Percentiles rank a stretch among this genome's conserved stretches.
Conservation (phyloP, 495 filamentous ascomycete genomes). For the Aspergillus nidulans region DNA sequence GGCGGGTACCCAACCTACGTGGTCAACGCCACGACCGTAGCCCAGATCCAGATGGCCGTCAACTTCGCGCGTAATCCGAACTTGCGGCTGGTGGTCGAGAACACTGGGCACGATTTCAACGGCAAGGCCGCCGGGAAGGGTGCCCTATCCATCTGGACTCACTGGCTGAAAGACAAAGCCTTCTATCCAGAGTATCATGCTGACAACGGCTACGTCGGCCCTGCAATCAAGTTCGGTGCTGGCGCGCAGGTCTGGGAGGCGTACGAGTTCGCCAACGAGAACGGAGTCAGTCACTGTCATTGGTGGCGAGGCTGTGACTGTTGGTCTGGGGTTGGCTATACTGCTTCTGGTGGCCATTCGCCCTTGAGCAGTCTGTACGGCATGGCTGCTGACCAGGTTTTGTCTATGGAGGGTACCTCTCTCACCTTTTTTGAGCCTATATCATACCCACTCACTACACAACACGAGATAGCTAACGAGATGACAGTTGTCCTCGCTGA, state of each 20-base stretch:
- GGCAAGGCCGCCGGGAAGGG: conserved; percentile 56
- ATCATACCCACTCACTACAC: background rate
- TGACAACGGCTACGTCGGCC: conserved; percentile 36
- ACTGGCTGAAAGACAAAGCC: conserved; percentile 47
- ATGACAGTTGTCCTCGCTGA: conserved; percentile 48
- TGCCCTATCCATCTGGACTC: conserved; percentile 58
- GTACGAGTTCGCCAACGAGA: conserved; percentile 42
- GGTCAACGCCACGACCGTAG: conserved; percentile 51
- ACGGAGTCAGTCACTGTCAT: conserved; percentile 39
- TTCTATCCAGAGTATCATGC: conserved; percentile 33
- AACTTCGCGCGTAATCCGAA: conserved; percentile 59
- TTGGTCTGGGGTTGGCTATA: conserved; percentile 41
- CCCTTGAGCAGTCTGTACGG: conserved; percentile 23
- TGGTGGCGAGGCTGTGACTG: conserved; percentile 45
- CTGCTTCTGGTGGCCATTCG: conserved; percentile 39
- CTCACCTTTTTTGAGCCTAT: background rate
- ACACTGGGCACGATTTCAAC: conserved; percentile 65
- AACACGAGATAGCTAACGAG: background rate
- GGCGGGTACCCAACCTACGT: conserved; percentile 57
- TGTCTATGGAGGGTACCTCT: conserved; percentile 32
- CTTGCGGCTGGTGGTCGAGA: conserved; percentile 61
- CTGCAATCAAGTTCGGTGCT: conserved; percentile 53
- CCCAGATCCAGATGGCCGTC: conserved; percentile 56
- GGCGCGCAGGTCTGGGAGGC: conserved; percentile 51
- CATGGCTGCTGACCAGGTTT: conserved; percentile 38